Evolutionary conservation across 768 basidiomycete genomes (phyloP), one percentile per base, ranked within the genome.

Genomic region (Termitomyces sp.): DNA sequence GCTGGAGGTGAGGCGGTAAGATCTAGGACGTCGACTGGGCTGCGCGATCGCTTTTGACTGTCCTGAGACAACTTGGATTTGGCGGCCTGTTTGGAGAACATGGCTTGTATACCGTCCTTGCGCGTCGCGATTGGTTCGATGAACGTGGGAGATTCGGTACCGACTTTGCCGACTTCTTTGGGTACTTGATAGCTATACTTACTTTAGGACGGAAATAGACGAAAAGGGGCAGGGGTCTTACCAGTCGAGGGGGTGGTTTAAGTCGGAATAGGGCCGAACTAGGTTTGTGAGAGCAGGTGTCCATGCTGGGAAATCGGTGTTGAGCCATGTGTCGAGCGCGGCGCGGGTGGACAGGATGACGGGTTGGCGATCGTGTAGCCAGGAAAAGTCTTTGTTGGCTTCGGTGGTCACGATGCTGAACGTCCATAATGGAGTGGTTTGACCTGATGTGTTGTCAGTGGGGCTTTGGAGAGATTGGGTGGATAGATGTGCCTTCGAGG

Each of bases 341-440:
- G 82, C 81, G 38, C 77, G 70, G 0, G 80, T 78, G 9, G 84
- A 80, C 5, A 98, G 82, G 52, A 98, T 87, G 48, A 94, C 92
- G 7, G 91, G 91, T 65, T 91, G 89, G 25, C 96, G 86, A 66
- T 96, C 91, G 70, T 97, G 96, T n/a, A 98, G 79, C 91, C 94
- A 98, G 6, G 76, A 75, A 50, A 94, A 79, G 6, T 86, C 83
- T 59, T 83, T 83, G 69, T 84, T 82, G 49, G 92, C 83, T 37
- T 82, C 71, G 1, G 94, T 94, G 1, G 96, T 99, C 51, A 98
- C 87, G 58, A 98, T 92, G 0, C 92, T 88, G 69, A 93, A 98
- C 0, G 93, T 90, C 81, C 87, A 92, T 1, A 92, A 74, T 0
- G 83, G 81, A 31, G 82, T 76, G 9, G 75, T 80, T 61, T 80